A percentile compares a stretch with the other conserved stretches of the same genome.
phyloP scores from a whole-genome alignment of 2,329 filamentous ascomycete genomes.

The Fusarium ambrosium region DNA sequence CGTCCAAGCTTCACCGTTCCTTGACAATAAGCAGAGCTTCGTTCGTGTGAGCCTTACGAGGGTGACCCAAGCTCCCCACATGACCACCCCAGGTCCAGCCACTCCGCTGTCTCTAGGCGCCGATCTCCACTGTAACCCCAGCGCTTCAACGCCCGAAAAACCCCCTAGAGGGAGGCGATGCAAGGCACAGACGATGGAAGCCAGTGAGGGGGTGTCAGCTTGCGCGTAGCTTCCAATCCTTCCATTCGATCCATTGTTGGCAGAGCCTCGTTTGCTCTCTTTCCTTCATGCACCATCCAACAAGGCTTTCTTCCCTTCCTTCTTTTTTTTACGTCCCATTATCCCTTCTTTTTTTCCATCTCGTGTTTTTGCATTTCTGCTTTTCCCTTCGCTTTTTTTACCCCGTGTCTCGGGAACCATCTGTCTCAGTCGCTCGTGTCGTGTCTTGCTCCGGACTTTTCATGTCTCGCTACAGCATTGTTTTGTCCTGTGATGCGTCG shows the following conservation, averaged over 20 bases:
- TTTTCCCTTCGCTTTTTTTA: neutral
- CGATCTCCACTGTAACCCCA: neutral
- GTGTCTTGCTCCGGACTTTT: slow-evolving; percentile 15
- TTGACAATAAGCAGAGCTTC: neutral
- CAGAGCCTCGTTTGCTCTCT: neutral
- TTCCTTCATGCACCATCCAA: neutral
- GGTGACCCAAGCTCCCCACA: slow-evolving; percentile 2
- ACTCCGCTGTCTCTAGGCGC: slow-evolving; percentile 2
- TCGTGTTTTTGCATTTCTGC: slow-evolving; percentile 6
- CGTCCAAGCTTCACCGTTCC: neutral
- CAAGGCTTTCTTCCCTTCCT: neutral
- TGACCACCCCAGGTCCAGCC: neutral
- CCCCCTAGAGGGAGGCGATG: slow-evolving; percentile 11
- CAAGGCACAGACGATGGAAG: slow-evolving; percentile 9
- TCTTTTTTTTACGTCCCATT: neutral
- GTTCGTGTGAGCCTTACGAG: slow-evolving; percentile 2
- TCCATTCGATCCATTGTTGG: slow-evolving; percentile 21
- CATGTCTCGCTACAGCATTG: slow-evolving; percentile 14
- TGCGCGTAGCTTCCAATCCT: slow-evolving; percentile 1
- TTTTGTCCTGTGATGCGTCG: slow-evolving; percentile 27
- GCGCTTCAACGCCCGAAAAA: slow-evolving; percentile 4
- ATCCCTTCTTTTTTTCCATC: slow-evolving; percentile 1
- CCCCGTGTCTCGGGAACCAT: slow-evolving; percentile 18
- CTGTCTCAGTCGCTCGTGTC: slow-evolving; percentile 26
- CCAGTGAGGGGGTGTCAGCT: slow-evolving; percentile 2